Base-by-base conservation (phyloP, 2,329 filamentous ascomycete genomes). In the Nigrograna mackinnonii region DNA sequence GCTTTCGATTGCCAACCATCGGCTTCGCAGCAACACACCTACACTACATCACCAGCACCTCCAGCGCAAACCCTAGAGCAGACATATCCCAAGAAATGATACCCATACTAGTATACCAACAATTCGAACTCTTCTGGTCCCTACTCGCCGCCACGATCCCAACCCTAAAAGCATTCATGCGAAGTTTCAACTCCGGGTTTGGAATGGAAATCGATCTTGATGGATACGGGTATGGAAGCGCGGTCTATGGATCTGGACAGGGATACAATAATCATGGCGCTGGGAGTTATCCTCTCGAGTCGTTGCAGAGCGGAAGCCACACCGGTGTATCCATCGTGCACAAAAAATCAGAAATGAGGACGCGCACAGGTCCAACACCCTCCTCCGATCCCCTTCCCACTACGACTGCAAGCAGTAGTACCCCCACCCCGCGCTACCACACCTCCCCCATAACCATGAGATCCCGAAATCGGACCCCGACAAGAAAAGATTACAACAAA, bases 61-160 rank as follows among this genome's bases (percentile, higher is more conserved):
- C 9, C 24, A 28, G 24, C 24, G n/a, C 24, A 9, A 28, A 28
- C 24, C 24, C 24, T n/a, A n/a, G n/a, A n/a, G n/a, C n/a, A n/a
- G 11, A 41, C 14, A 18, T 26, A 17, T 37, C 39, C 4, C 12
- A 37, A 30, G 32, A 13, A 7, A 44, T 44, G 9, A 39, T 39
- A 20, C 54, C 22, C 44, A 50, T 37, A 40, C 52, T 58, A 2
- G 46, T 60, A 12, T 60, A 52, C 53, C 55, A 54, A 37, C 51
- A 60, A 50, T 44, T 59, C n/a, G 50, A 54, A 12, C 46, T 62
- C 17, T 55, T 53, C 41, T 63, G 57, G 33, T 47, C 50, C 14
- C 41, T 61, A 13, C 52, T 60, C 19, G 47, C 58, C 13, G 55
- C 58, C 16, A 61, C 57, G 1, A 57, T 62, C 21, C 58, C 58